Conservation (phyloP, 805 yeast genomes). For the Yamadazyma ubonensis region DNA sequence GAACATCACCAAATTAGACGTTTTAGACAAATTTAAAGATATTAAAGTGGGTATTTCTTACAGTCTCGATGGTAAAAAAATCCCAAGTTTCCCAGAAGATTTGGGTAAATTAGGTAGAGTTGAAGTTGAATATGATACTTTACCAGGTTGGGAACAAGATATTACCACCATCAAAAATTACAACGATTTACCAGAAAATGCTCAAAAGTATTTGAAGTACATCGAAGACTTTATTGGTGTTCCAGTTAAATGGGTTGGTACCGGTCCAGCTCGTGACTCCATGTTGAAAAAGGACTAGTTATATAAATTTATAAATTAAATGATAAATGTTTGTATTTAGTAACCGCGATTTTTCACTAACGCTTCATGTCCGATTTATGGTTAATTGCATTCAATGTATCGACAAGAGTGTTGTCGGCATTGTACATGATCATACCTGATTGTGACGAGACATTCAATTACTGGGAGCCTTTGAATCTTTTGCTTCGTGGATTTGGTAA, state of each 20-base stretch:
- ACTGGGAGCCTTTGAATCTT: conserved; percentile 90
- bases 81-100: conserved; percentile 91
- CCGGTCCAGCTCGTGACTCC: conserved; percentile 95
- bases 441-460: conserved; percentile 90
- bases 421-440: conserved; percentile 73
- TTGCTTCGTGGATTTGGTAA: conserved; percentile 80
- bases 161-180: conserved; percentile 69
- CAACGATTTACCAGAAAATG: conserved; percentile 83
- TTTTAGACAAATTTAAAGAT: conserved; percentile 84
- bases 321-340: background rate
- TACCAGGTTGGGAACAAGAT: conserved; percentile 92
- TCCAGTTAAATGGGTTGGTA: conserved; percentile 96
- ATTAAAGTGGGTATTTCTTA: conserved; percentile 87
- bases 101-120: conserved; percentile 77
- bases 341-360: conserved; percentile 2
- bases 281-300: conserved; percentile 63
- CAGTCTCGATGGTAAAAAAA: conserved; percentile 69
- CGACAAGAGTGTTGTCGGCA: conserved; percentile 37
- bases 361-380: background rate
- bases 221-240: conserved; percentile 83
- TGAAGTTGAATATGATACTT: conserved; percentile 85
- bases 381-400: conserved; percentile 9
- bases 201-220: conserved; percentile 76
- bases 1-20: conserved; percentile 95
- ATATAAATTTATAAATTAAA: background rate